phyloP scores from a whole-genome alignment of 2,329 filamentous ascomycete genomes.

The Penicillium sp. region DNA sequence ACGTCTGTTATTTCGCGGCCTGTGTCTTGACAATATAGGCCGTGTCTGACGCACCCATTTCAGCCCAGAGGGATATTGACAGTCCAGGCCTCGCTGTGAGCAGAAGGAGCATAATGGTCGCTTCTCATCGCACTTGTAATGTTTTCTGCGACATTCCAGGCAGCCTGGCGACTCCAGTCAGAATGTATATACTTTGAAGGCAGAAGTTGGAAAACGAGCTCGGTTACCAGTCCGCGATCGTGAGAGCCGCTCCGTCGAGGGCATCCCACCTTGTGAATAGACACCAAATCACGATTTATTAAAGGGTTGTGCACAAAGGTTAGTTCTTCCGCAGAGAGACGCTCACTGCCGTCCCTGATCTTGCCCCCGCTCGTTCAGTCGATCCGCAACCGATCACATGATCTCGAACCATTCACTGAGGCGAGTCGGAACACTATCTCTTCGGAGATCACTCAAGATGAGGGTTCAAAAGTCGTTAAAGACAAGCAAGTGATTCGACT shows the following conservation, averaged over 20 bases:
- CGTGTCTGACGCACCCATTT: constrained; percentile 23
- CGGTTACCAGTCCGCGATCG: constrained; percentile 24
- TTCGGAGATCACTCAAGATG: background rate
- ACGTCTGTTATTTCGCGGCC: constrained; percentile 11
- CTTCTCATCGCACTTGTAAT: constrained; percentile 26
- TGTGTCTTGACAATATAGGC: constrained; percentile 16
- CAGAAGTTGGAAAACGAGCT: background rate
- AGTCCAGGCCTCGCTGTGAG: constrained; percentile 8
- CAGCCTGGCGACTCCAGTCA: constrained; percentile 17
- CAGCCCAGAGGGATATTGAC: constrained; percentile 20
- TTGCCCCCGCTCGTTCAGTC: constrained; percentile 17
- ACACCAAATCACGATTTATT: background rate
- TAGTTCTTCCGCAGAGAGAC: background rate
- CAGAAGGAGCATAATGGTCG: constrained; percentile 20
- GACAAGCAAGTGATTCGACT: background rate
- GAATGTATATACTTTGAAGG: background rate
- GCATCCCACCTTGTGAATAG: constrained; percentile 10
- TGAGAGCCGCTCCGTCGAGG: constrained; percentile 15
- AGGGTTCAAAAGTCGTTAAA: background rate
- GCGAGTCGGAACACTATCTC: background rate
- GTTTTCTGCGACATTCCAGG: constrained; percentile 23
- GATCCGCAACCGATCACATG: constrained; percentile 19
- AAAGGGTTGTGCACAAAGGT: background rate
- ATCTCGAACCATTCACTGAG: background rate
- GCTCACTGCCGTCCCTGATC: background rate